Base-by-base conservation (phyloP, 495 filamentous ascomycete genomes). In the Daldinia childiae region DNA sequence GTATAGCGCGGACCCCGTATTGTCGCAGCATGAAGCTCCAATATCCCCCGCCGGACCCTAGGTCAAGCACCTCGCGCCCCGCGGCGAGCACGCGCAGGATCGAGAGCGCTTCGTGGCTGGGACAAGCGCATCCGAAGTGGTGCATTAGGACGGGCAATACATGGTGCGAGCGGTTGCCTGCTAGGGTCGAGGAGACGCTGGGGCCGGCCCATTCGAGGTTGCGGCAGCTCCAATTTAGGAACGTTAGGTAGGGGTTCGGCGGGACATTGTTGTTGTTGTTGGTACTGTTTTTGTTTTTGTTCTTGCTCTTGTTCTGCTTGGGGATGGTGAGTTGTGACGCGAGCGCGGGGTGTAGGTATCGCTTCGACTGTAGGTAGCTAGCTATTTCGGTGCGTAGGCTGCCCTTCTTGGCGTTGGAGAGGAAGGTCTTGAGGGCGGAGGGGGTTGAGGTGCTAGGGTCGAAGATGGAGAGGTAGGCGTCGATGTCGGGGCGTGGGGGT, bases 111-210 rank as follows among this genome's bases (percentile, higher is more conserved):
- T 89, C 85, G 79, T 87, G 86, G 19, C 79, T 81, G 1, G 89
- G 89, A 12, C 84, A 82, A 6, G 84, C 83, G 79, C 89, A 91
- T 38, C 87, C 87, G 77, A 90, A 90, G 76, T 91, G 88, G 77
- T 91, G 88, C 82, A 89, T 90, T 26, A 90, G 75, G n/a, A 91
- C 74, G 6, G 88, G 87, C 1, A 90, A 80, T 2, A 89, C 76
- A 68, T 86, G 86, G 70, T 91, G 88, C 27, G 80, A 78, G 21
- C 73, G 78, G 32, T 79, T 80, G 7, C 62, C 67, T 7, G 38
- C 66, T n/a, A 65, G 69, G 36, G 63, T 62, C 4, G 75, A 82
- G n/a, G 68, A 60, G 0, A 69, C 43, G 66, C 74, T 66, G 0
- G 88, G 88, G 0, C 88, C 88, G 26, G 72, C 82, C 87, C 87